Evolutionary conservation across 805 yeast species (phyloP).

Genomic region (Candida xyloterini): DNA sequence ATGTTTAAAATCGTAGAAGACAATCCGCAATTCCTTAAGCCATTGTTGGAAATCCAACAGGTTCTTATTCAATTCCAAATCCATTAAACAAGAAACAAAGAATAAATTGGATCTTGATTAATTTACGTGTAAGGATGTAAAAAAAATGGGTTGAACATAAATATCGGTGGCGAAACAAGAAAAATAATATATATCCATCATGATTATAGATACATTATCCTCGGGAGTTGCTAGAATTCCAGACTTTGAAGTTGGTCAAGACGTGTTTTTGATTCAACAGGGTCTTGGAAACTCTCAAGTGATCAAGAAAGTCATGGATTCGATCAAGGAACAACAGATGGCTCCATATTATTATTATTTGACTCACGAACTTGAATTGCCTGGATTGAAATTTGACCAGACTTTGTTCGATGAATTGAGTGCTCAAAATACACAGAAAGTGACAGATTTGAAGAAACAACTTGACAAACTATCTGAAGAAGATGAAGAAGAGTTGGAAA

Average conservation of each 20-base stretch:
- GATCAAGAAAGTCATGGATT: slow-evolving; percentile 44
- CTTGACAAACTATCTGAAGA: slow-evolving; percentile 56
- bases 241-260: slow-evolving; percentile 77
- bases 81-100: slow-evolving; percentile 3
- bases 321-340: slow-evolving; percentile 59
- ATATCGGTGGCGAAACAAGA: slow-evolving; percentile 10
- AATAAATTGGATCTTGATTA: background rate
- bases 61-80: background rate
- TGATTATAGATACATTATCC: slow-evolving; percentile 38
- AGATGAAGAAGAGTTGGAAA: slow-evolving; percentile 84
- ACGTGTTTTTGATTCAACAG: slow-evolving; percentile 60
- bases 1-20: slow-evolving; percentile 5
- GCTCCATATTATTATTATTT: slow-evolving; percentile 82
- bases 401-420: slow-evolving; percentile 48
- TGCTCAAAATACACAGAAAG: slow-evolving; percentile 52
- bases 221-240: slow-evolving; percentile 65
- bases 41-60: background rate
- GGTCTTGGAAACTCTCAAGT: slow-evolving; percentile 31
- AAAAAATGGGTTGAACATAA: background rate
- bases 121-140: slow-evolving; percentile 5
- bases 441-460: slow-evolving; percentile 51
- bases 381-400: slow-evolving; percentile 57
- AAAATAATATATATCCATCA: slow-evolving; percentile 7
- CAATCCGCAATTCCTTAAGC: slow-evolving; percentile 10
- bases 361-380: slow-evolving; percentile 41